These are phyloP conservation scores for Tricholoma sp. DNA, from an alignment of 768 basidiomycete species.

Conservation along the genomic window DNA sequence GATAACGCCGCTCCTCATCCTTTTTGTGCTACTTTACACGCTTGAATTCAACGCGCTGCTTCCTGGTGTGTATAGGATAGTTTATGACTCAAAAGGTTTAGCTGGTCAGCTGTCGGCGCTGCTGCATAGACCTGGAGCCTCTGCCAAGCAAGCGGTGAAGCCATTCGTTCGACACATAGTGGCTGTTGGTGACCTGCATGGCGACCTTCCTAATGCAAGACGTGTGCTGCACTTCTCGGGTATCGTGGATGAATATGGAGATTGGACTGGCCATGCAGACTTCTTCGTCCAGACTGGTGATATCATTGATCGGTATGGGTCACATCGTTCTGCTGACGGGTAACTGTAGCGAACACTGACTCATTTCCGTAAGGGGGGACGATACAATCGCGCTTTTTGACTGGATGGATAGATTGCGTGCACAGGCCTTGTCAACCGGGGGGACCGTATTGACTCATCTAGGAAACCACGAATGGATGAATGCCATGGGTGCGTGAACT, in stretches of 20 bases:
- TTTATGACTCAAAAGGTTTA: not conserved
- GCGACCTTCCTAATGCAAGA: conserved; percentile 76
- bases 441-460: conserved; percentile 74
- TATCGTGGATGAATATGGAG: conserved; percentile 64
- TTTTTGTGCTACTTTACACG: not conserved
- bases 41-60: not conserved
- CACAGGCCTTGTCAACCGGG: conserved; percentile 62
- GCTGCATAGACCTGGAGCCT: not conserved
- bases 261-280: conserved; percentile 82
- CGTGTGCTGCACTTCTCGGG: conserved; percentile 78
- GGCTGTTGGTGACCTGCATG: conserved; percentile 90
- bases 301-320: conserved; percentile 79
- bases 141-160: not conserved
- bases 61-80: not conserved
- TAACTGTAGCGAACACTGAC: not conserved
- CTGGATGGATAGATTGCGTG: conserved; percentile 81
- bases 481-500: conserved; percentile 56
- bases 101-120: not conserved
- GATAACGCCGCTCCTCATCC: not conserved
- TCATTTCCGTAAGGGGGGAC: conserved; percentile 55
- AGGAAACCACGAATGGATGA: conserved; percentile 98
- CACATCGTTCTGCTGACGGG: not conserved
- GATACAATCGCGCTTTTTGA: conserved; percentile 78
- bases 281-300: conserved; percentile 95
- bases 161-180: conserved; percentile 58